phyloP scores from a whole-genome alignment of 2,329 filamentous ascomycete species.

The Aspergillus sclerotialis region DNA sequence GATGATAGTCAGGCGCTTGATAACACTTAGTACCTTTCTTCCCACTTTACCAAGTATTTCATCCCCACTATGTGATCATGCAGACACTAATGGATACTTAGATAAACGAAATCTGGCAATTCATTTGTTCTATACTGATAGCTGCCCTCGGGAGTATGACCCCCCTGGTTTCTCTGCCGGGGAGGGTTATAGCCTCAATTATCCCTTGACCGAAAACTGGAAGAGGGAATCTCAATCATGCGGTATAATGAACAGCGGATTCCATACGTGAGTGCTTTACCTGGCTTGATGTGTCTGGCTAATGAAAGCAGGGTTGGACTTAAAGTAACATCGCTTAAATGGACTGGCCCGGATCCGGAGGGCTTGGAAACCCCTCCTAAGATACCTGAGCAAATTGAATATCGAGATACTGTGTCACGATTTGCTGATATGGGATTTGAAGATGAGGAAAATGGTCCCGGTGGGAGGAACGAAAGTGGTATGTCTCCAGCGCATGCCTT shows the following conservation, averaged over 20 bases:
- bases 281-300: conserved; percentile 2
- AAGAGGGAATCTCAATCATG: conserved; percentile 25
- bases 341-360: conserved; percentile 17
- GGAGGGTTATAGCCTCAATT: conserved; percentile 24
- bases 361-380: conserved; percentile 16
- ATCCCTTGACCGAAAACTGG: conserved; percentile 33
- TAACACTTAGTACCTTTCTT: conserved; percentile 29
- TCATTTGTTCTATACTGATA: conserved; percentile 39
- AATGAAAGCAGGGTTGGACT: conserved; percentile 24
- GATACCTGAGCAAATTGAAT: conserved; percentile 24
- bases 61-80: background rate
- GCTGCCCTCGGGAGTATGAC: conserved; percentile 32
- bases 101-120: conserved; percentile 37
- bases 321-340: conserved; percentile 28
- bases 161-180: conserved; percentile 34
- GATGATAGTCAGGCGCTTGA: conserved; percentile 35
- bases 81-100: conserved; percentile 10
- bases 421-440: conserved; percentile 21
- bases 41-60: conserved; percentile 37
- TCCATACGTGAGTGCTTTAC: conserved; percentile 29
- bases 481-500: background rate
- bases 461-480: conserved; percentile 1
- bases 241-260: conserved; percentile 29
- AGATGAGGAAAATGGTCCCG: conserved; percentile 3
- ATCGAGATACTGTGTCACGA: conserved; percentile 17